Evolutionary conservation across 2,329 filamentous ascomycete genomes (phyloP).

Genomic region (Calonectria hongkongensis): DNA sequence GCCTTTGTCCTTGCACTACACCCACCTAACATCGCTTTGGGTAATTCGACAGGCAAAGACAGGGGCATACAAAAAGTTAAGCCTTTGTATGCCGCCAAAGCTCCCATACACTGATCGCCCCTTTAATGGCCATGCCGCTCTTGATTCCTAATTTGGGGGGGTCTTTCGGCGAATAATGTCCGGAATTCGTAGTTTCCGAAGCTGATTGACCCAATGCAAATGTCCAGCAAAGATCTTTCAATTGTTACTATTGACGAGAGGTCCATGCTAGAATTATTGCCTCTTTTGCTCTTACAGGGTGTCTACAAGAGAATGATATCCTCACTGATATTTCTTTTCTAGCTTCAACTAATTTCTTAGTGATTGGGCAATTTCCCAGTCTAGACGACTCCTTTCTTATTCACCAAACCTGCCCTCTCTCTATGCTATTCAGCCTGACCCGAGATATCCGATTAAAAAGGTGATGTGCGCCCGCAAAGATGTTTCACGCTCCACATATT

Average conservation of each 20-base stretch:
- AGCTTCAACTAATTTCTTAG: background rate
- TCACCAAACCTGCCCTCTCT: background rate
- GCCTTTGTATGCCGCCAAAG: background rate
- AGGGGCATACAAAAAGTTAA: constrained; percentile 1
- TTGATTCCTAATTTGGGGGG: background rate
- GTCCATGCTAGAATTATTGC: too few species aligned
- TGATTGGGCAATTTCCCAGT: background rate
- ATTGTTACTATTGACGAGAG: too few species aligned
- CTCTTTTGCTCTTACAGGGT: too few species aligned
- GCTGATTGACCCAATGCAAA: background rate
- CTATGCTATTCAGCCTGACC: background rate
- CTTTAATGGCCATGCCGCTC: background rate
- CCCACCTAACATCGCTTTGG: background rate
- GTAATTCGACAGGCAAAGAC: background rate
- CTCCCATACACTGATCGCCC: too few species aligned
- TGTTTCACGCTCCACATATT: background rate
- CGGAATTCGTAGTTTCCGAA: background rate
- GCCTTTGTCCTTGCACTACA: background rate
- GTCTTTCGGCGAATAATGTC: background rate
- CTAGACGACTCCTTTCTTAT: background rate
- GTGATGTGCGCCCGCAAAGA: background rate
- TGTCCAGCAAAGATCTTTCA: too few species aligned
- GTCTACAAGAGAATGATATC: too few species aligned
- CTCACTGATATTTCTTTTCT: background rate
- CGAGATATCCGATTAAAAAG: background rate